Percentiles rank a stretch among this genome's conserved stretches.
Conservation (phyloP, 192 early-diverging fungal genomes). For the Coemansia sp. region DNA sequence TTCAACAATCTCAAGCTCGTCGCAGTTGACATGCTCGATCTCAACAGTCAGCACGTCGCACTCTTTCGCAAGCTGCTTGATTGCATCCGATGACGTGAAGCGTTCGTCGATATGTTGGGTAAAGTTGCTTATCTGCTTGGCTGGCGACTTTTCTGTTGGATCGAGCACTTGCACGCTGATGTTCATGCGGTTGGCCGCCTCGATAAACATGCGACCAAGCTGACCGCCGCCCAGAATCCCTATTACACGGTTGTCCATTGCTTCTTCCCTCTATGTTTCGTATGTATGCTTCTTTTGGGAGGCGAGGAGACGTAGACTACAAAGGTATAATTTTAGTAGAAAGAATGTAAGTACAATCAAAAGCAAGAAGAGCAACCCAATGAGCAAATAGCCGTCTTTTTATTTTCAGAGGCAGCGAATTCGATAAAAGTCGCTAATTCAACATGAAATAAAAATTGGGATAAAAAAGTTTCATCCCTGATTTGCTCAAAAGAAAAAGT, state of each 20-base stretch:
- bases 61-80: conserved; percentile 71
- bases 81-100: conserved; percentile 80
- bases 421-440: neutral
- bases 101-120: conserved; percentile 74
- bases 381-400: too few relatives aligned
- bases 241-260: conserved; percentile 48
- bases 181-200: conserved; percentile 91
- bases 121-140: conserved; percentile 76
- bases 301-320: neutral
- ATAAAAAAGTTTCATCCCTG: too few relatives aligned
- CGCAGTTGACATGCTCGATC: conserved; percentile 91
- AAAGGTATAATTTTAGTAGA: neutral
- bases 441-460: too few relatives aligned
- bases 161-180: conserved; percentile 85
- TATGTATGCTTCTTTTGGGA: neutral
- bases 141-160: conserved; percentile 69
- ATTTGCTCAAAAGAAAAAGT: neutral
- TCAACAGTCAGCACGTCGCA: conserved; percentile 92
- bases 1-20: conserved; percentile 59
- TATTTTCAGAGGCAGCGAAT: neutral
- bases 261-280: neutral
- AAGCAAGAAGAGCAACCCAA: too few relatives aligned
- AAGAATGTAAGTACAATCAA: too few relatives aligned
- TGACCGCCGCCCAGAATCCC: conserved; percentile 87
- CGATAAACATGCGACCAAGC: conserved; percentile 96